phyloP scores from a whole-genome alignment of 2,329 filamentous ascomycete genomes.

The Hyphodiscus sp. region DNA sequence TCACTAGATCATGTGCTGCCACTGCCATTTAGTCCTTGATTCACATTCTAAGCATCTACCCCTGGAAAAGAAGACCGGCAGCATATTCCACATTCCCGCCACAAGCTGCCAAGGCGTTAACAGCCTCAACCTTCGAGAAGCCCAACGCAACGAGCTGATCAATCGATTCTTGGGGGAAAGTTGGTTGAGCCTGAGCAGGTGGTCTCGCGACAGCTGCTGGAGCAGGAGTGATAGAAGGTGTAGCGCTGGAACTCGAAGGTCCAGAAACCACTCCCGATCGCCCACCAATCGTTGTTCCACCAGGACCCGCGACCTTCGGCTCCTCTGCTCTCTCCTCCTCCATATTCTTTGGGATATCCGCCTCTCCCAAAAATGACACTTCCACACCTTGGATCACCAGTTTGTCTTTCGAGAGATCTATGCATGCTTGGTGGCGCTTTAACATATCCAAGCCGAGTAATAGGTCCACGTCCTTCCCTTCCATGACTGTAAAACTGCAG shows the following conservation, averaged over 20 bases:
- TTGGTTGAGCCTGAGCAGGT: conserved; percentile 19
- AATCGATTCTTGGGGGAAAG: conserved; percentile 54
- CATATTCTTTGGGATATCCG: conserved; percentile 82
- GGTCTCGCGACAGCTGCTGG: conserved; percentile 18
- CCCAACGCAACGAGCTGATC: conserved; percentile 72
- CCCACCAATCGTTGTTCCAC: conserved; percentile 82
- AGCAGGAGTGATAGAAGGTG: conserved; percentile 3
- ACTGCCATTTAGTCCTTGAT: neutral
- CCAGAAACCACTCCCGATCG: conserved; percentile 69
- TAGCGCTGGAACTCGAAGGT: conserved; percentile 26
- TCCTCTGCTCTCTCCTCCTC: conserved; percentile 70
- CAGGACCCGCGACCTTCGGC: conserved; percentile 76
- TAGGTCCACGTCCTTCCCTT: conserved; percentile 92
- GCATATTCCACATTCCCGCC: conserved; percentile 83
- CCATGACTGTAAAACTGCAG: conserved; percentile 98
- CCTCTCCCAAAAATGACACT: conserved; percentile 84
- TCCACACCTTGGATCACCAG: conserved; percentile 84
- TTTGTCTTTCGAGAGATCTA: conserved; percentile 79
- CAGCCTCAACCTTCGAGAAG: conserved; percentile 67
- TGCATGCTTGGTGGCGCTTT: conserved; percentile 87
- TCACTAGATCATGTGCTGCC: neutral
- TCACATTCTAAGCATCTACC: conserved; percentile 23
- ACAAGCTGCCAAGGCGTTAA: conserved; percentile 74
- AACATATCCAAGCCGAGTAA: conserved; percentile 94
- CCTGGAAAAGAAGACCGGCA: conserved; percentile 68